Conservation (phyloP, 495 filamentous ascomycete genomes). For the Xylaria grammica region DNA sequence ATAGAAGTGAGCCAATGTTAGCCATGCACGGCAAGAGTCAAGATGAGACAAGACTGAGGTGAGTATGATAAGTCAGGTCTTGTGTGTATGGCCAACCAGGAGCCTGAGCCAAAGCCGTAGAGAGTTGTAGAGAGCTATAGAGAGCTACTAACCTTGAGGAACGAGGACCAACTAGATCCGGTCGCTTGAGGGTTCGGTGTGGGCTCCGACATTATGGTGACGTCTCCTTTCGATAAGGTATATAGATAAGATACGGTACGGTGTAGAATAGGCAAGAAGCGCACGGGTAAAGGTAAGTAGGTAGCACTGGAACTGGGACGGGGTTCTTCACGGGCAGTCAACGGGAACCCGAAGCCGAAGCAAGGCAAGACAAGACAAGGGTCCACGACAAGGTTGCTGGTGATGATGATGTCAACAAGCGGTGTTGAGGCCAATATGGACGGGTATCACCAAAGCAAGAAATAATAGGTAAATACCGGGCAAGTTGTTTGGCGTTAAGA, state of each 20-base stretch:
- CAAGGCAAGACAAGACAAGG: constrained; percentile 6
- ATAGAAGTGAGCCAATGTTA: not conserved
- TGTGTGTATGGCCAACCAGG: not conserved
- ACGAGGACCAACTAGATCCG: constrained; percentile 54
- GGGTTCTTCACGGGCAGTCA: too few species aligned
- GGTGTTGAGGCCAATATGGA: not conserved
- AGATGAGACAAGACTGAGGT: not conserved
- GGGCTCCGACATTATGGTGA: constrained; percentile 31
- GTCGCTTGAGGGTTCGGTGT: constrained; percentile 38
- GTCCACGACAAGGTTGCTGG: not conserved
- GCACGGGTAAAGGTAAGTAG: not conserved
- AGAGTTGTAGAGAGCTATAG: constrained; percentile 1
- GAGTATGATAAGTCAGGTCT: not conserved
- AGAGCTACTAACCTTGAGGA: constrained; percentile 53
- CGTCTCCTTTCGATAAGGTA: not conserved
- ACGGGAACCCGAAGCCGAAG: not conserved
- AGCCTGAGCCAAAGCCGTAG: not conserved
- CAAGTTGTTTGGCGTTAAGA: not conserved
- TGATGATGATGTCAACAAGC: not conserved
- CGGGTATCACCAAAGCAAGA: not conserved
- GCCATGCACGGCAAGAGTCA: constrained; percentile 4
- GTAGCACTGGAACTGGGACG: constrained; percentile 6
- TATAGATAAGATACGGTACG: not conserved
- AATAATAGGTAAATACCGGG: not conserved
- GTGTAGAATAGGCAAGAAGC: not conserved